Evolutionary conservation across 2,329 filamentous ascomycete genomes (phyloP).

Genomic region (Alternaria longipes): DNA sequence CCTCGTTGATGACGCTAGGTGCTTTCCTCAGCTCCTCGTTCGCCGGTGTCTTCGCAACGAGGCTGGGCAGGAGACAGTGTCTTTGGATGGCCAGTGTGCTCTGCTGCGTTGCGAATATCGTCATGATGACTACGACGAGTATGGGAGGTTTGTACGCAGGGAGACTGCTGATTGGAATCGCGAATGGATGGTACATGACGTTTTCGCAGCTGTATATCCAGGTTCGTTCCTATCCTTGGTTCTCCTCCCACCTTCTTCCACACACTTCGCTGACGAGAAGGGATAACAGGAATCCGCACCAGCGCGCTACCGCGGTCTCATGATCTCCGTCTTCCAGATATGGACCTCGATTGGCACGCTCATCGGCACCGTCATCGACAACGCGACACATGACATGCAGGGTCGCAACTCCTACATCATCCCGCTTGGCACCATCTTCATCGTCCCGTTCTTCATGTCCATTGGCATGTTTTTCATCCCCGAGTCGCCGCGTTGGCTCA

Average conservation of each 20-base stretch:
- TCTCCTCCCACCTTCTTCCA: background rate
- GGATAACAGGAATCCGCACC: constrained; percentile 55
- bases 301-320: constrained; percentile 61
- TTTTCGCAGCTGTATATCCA: constrained; percentile 64
- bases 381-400: constrained; percentile 50
- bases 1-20: constrained; percentile 58
- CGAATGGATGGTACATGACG: constrained; percentile 63
- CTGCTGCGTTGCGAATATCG: constrained; percentile 56
- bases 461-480: constrained; percentile 50
- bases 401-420: constrained; percentile 53
- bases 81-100: constrained; percentile 61
- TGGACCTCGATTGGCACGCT: constrained; percentile 57
- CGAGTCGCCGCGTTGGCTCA: constrained; percentile 58
- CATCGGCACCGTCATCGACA: constrained; percentile 62
- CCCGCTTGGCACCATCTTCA: constrained; percentile 63
- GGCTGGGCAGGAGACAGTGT: constrained; percentile 54
- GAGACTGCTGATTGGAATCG: constrained; percentile 64
- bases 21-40: constrained; percentile 56
- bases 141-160: constrained; percentile 65
- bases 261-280: too few species aligned
- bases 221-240: constrained; percentile 15
- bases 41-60: constrained; percentile 44
- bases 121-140: constrained; percentile 66
- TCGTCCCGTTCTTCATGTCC: constrained; percentile 59
- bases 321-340: constrained; percentile 60